phyloP scores from a whole-genome alignment of 805 yeast genomes.

The Yueomyces sp. region DNA sequence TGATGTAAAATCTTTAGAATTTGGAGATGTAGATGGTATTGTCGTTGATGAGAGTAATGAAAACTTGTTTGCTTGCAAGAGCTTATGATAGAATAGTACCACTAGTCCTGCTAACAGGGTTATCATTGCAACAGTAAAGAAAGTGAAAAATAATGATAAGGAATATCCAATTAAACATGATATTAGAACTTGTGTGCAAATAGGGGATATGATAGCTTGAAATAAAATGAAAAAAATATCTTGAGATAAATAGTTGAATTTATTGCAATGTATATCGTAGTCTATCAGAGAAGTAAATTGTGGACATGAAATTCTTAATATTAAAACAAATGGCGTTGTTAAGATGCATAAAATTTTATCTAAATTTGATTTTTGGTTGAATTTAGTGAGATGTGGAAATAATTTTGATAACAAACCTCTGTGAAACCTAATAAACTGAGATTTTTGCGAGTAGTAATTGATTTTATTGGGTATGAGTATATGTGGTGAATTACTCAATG shows the following conservation, averaged over 20 bases:
- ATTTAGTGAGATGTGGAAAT: constrained; percentile 24
- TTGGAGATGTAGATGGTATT: constrained; percentile 1
- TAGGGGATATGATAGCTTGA: constrained; percentile 24
- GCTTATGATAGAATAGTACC: constrained; percentile 6
- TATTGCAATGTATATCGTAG: constrained; percentile 12
- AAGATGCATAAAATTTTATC: constrained; percentile 20
- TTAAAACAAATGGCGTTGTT: constrained; percentile 24
- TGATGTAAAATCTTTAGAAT: background rate
- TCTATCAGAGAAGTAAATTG: constrained; percentile 15
- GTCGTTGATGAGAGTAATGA: constrained; percentile 8
- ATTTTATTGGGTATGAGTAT: too few species aligned
- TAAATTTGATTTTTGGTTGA: constrained; percentile 11
- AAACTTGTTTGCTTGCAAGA: constrained; percentile 10
- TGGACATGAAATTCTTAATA: constrained; percentile 27
- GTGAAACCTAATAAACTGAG: background rate
- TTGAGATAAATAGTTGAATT: constrained; percentile 8
- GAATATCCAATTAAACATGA: constrained; percentile 8
- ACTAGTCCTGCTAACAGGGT: constrained; percentile 1
- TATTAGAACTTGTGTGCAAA: constrained; percentile 10
- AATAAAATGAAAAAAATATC: constrained; percentile 14
- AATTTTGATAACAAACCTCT: constrained; percentile 7
- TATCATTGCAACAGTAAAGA: constrained; percentile 2
- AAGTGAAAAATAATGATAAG: constrained; percentile 5
- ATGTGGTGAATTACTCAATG: background rate
- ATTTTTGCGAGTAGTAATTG: background rate